A percentile compares a stretch with the other conserved stretches of the same genome.
Evolutionary conservation across 73 alveolate genomes (phyloP).

Genomic region (Tetrahymena borealis): DNA sequence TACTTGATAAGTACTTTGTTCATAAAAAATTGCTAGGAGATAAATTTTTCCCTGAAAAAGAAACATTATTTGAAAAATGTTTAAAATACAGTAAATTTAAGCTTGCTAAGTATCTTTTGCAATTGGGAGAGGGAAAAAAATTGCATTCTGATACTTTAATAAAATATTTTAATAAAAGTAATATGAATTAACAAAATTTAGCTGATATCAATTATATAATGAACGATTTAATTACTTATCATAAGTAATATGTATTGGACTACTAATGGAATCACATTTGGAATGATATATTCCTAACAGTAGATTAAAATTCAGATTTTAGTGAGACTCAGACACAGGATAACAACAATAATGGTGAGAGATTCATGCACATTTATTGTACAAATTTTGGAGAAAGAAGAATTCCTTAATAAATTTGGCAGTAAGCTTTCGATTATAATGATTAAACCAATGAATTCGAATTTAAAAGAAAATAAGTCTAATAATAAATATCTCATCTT

Average conservation of each 20-base stretch:
- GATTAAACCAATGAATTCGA: neutral
- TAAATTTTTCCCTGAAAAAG: neutral
- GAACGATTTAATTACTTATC: neutral
- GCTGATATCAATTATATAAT: neutral
- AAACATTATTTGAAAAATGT: neutral
- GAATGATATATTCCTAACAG: neutral
- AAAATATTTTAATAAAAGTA: neutral
- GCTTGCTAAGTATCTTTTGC: neutral
- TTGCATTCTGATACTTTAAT: neutral
- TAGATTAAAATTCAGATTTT: neutral
- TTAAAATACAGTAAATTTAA: neutral
- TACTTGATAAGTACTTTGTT: neutral
- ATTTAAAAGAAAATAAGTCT: neutral
- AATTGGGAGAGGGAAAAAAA: neutral
- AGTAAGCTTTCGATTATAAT: neutral
- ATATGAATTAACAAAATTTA: neutral
- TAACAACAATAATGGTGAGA: neutral
- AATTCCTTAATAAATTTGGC: neutral
- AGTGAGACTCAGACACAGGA: neutral
- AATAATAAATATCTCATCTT: neutral
- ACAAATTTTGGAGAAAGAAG: neutral
- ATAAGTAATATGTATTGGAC: neutral
- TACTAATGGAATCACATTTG: neutral
- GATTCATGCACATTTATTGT: neutral
- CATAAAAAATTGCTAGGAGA: neutral